Evolutionary conservation across 768 basidiomycete species (phyloP).

Genomic region (Mycena haematopus): DNA sequence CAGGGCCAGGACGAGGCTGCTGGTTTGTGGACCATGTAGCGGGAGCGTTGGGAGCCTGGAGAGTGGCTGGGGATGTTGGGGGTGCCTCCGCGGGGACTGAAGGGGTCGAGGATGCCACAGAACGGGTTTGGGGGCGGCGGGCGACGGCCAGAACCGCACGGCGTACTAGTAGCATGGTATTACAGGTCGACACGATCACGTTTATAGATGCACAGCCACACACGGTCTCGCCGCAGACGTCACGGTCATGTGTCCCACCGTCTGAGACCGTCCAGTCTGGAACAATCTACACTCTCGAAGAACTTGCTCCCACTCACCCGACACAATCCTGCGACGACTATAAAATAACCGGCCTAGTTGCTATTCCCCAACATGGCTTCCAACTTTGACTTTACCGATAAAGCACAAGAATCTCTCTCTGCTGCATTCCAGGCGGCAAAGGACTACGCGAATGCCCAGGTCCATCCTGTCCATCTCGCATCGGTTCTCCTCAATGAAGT

Average conservation of each 20-base stretch:
- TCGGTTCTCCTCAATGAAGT: constrained; percentile 81
- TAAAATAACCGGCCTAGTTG: background rate
- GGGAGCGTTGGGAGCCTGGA: constrained; percentile 86
- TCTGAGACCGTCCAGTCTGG: background rate
- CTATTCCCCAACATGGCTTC: constrained; percentile 41
- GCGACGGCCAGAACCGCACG: constrained; percentile 15
- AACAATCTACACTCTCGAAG: background rate
- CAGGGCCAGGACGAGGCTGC: constrained; percentile 64
- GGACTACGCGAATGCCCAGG: constrained; percentile 73
- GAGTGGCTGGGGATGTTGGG: constrained; percentile 39
- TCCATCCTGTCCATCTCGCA: constrained; percentile 84
- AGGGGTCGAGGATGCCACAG: constrained; percentile 25
- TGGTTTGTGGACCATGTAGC: constrained; percentile 89
- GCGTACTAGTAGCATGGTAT: constrained; percentile 2
- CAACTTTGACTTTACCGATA: constrained; percentile 87
- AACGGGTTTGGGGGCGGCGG: constrained; percentile 14
- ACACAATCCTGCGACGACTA: background rate
- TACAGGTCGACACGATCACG: background rate
- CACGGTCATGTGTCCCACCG: too few species aligned
- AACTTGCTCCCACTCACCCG: background rate
- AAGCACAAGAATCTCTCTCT: constrained; percentile 71
- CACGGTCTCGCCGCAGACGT: too few species aligned
- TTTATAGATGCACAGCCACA: background rate
- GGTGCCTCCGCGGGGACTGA: constrained; percentile 18
- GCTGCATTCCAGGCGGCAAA: constrained; percentile 82